A percentile compares a stretch with the other conserved stretches of the same genome.
phyloP scores from a whole-genome alignment of 352 stramenopile species.

The Pythium grandisporangium region DNA sequence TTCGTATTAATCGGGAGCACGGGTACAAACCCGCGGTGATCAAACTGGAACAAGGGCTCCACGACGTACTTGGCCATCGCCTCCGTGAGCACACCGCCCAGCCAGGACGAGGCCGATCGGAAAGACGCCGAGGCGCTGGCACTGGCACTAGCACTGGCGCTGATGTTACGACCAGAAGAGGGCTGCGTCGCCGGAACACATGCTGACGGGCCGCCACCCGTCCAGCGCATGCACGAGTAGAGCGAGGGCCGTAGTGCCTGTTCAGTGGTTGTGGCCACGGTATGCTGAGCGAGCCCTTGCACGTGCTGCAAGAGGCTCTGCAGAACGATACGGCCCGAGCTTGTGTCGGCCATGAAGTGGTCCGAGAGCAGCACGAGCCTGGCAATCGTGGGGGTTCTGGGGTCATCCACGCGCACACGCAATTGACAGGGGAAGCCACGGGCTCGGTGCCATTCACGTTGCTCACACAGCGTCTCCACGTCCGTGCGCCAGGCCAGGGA shows the following conservation, averaged over 20 bases:
- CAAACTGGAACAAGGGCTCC: slow-evolving; percentile 48
- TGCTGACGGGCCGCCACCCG: no score
- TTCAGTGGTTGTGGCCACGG: slow-evolving; percentile 1
- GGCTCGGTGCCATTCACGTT: slow-evolving; percentile 27
- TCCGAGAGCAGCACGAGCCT: slow-evolving; percentile 40
- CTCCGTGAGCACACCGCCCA: slow-evolving; percentile 37
- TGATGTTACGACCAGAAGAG: no score
- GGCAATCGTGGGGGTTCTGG: slow-evolving; percentile 23
- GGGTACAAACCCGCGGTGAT: slow-evolving; percentile 34
- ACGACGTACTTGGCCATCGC: slow-evolving; percentile 56
- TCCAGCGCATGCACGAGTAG: slow-evolving; percentile 51
- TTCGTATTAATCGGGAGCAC: slow-evolving; percentile 22
- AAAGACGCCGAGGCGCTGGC: no score
- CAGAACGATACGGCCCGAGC: slow-evolving; percentile 30
- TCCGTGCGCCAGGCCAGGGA: slow-evolving; percentile 33
- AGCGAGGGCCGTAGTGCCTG: slow-evolving; percentile 30
- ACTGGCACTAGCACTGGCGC: no score
- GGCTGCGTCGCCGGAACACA: no score
- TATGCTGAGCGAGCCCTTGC: neutral
- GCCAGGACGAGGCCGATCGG: slow-evolving; percentile 39
- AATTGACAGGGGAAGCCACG: slow-evolving; percentile 39
- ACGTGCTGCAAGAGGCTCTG: slow-evolving; percentile 36
- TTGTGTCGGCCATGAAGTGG: slow-evolving; percentile 53
- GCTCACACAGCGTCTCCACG: slow-evolving; percentile 33
- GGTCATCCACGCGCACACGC: slow-evolving; percentile 26